These are phyloP conservation scores for Vigna hirtella DNA, from an alignment of 306 rosid genomes.

Conservation along the genomic window DNA sequence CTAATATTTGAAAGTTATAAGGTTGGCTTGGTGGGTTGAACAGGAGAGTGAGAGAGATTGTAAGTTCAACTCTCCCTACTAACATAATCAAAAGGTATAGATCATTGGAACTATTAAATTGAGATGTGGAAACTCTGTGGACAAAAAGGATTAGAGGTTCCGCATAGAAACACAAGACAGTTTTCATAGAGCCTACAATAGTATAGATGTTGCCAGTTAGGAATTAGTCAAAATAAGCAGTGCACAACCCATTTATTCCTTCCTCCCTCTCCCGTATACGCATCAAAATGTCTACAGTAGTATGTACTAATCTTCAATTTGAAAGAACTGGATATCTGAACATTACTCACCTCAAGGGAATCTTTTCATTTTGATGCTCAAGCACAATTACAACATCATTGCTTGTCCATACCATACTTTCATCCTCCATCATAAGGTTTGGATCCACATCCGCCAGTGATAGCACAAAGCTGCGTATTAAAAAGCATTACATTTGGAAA, in stretches of 20 bases:
- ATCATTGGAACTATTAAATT: conserved; percentile 6
- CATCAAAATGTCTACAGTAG: conserved; percentile 5
- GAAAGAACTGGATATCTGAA: conserved; percentile 38
- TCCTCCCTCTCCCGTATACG: conserved; percentile 30
- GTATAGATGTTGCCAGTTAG: conserved; percentile 4
- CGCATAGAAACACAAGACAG: conserved; percentile 34
- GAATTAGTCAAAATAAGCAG: conserved; percentile 13
- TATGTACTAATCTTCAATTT: conserved; percentile 4
- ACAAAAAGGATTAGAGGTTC: conserved; percentile 35
- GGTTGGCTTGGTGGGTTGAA: too few species aligned
- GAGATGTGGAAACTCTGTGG: conserved; percentile 23
- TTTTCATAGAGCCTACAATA: conserved; percentile 35
- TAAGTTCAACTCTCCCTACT: too few species aligned
- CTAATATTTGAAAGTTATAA: too few species aligned
- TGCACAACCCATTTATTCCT: conserved; percentile 27
- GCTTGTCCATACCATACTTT: conserved; percentile 93
- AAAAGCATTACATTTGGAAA: conserved; percentile 36
- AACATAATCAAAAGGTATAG: neutral
- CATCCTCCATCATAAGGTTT: conserved; percentile 94
- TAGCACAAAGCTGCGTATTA: conserved; percentile 75
- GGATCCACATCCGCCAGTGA: conserved; percentile 96
- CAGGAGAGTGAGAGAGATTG: too few species aligned
- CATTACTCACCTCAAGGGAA: conserved; percentile 83
- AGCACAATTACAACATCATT: conserved; percentile 93
- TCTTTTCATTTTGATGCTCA: conserved; percentile 89